Conservation (phyloP, 148 eudicot genomes). For the Oxyria digyna region DNA sequence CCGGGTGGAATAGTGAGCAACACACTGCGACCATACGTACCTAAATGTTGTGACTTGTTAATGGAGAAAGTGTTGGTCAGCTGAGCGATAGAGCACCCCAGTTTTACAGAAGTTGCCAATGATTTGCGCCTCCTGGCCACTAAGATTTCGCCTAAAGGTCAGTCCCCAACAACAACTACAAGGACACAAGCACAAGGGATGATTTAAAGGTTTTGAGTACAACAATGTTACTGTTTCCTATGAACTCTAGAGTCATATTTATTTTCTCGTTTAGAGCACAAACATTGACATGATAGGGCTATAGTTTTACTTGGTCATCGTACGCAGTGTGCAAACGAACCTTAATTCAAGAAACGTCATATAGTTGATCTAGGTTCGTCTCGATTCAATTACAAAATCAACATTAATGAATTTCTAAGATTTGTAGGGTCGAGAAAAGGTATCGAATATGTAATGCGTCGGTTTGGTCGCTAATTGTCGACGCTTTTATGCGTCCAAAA, state of each 20-base stretch:
- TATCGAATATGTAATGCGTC: too few species aligned
- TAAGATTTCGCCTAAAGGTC: slow-evolving; percentile 52
- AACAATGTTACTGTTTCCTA: not conserved
- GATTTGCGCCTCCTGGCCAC: slow-evolving; percentile 58
- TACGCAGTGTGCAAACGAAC: too few species aligned
- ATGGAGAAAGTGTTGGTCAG: slow-evolving; percentile 96
- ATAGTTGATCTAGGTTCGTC: too few species aligned
- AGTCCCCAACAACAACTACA: slow-evolving; percentile 25
- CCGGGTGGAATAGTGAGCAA: slow-evolving; percentile 90
- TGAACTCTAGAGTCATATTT: too few species aligned
- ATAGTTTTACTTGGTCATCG: not conserved
- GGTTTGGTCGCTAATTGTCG: too few species aligned
- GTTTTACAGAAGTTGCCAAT: slow-evolving; percentile 64
- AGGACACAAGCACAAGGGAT: slow-evolving; percentile 11
- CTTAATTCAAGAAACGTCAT: too few species aligned
- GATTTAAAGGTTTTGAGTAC: too few species aligned
- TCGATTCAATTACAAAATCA: too few species aligned
- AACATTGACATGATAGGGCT: not conserved
- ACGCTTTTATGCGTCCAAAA: too few species aligned
- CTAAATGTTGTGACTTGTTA: slow-evolving; percentile 56
- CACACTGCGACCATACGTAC: slow-evolving; percentile 75
- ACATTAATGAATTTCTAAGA: too few species aligned
- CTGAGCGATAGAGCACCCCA: slow-evolving; percentile 76
- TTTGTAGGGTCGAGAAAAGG: too few species aligned
- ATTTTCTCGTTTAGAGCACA: not conserved